phyloP scores from a whole-genome alignment of 1,139 yeast species.

The Sugiyamaella pinicola region DNA sequence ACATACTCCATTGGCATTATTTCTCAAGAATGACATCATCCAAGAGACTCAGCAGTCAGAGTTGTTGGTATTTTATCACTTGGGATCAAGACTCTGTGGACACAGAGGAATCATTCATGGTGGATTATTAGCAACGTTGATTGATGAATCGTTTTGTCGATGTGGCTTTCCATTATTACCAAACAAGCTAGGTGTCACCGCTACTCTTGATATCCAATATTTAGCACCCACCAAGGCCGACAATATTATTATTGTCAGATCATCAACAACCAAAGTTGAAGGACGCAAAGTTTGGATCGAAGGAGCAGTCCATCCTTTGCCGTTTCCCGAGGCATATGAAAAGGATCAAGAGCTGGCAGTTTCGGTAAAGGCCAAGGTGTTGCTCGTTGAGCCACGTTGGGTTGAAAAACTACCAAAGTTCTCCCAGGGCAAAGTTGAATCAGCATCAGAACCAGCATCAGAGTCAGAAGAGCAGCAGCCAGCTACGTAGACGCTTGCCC shows the following conservation, averaged over 20 bases:
- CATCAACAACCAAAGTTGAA: constrained; percentile 63
- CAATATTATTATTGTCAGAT: constrained; percentile 66
- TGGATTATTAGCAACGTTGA: constrained; percentile 77
- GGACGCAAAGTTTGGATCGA: constrained; percentile 81
- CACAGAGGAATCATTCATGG: constrained; percentile 81
- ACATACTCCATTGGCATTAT: constrained; percentile 40
- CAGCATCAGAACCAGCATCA: background rate
- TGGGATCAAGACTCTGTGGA: constrained; percentile 68
- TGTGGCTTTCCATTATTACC: constrained; percentile 91
- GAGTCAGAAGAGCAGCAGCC: constrained; percentile 13
- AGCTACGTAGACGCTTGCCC: constrained; percentile 2
- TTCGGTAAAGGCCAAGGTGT: constrained; percentile 39
- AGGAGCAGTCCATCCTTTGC: constrained; percentile 46
- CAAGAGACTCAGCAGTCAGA: constrained; percentile 30
- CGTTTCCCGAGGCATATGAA: constrained; percentile 26
- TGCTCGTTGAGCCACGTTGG: constrained; percentile 43
- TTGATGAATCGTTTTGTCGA: constrained; percentile 84
- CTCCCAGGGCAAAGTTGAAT: constrained; percentile 2
- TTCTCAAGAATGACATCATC: constrained; percentile 30
- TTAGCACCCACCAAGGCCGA: constrained; percentile 65
- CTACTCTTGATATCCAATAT: constrained; percentile 68
- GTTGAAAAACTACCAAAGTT: constrained; percentile 30
- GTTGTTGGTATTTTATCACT: constrained; percentile 54
- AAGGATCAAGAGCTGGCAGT: constrained; percentile 23
- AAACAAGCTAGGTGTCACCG: constrained; percentile 87